Evolutionary conservation across 2,329 filamentous ascomycete genomes (phyloP).

Genomic region (Fusarium sublunatum): DNA sequence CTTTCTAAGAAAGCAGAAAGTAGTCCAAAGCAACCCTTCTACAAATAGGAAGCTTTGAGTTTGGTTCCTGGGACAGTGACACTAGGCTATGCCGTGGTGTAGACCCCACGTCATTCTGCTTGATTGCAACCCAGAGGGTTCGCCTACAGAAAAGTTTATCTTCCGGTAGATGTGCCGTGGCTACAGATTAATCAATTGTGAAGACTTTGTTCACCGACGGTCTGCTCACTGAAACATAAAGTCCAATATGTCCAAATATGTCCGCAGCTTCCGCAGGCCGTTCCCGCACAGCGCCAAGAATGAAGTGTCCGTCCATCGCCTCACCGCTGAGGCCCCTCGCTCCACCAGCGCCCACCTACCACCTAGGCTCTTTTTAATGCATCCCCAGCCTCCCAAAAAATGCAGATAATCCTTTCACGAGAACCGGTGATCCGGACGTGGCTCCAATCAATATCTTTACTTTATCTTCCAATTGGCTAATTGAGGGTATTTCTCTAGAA

Average conservation of each 20-base stretch:
- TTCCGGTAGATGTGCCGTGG: no score
- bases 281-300: slow-evolving; percentile 21
- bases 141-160: not conserved
- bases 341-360: slow-evolving; percentile 23
- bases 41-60: slow-evolving; percentile 1
- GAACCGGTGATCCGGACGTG: slow-evolving; percentile 24
- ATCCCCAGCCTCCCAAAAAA: slow-evolving; percentile 18
- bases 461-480: not conserved
- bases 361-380: slow-evolving; percentile 3
- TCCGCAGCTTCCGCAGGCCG: slow-evolving; percentile 27
- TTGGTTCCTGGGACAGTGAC: slow-evolving; percentile 9
- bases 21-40: slow-evolving; percentile 1
- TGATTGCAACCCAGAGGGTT: slow-evolving; percentile 16
- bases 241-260: not conserved
- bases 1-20: not conserved
- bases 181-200: no score
- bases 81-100: not conserved
- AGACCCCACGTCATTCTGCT: slow-evolving; percentile 11
- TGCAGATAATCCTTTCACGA: slow-evolving; percentile 9
- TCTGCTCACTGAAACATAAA: not conserved
- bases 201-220: no score
- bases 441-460: slow-evolving; percentile 35
- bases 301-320: slow-evolving; percentile 20
- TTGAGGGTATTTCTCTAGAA: not conserved
- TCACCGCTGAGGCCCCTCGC: slow-evolving; percentile 37